phyloP scores from a whole-genome alignment of 2,329 filamentous ascomycete genomes.

The Orbilia blumenaviensis region DNA sequence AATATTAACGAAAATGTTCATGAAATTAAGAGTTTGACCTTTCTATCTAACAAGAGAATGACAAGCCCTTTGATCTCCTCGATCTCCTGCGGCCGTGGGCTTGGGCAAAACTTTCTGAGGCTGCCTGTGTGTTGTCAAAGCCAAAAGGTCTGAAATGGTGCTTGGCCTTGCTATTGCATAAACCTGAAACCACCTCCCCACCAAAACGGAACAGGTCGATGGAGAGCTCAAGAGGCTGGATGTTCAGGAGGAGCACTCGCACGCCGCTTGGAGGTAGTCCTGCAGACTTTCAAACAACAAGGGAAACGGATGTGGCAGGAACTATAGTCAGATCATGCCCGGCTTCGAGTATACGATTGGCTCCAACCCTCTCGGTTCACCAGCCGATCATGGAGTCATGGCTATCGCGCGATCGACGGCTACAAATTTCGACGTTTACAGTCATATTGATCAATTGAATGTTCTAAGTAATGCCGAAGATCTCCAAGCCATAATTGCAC shows the following conservation, averaged over 20 bases:
- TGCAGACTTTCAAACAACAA: conserved; percentile 35
- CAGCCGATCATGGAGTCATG: not conserved
- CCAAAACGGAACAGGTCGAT: conserved; percentile 46
- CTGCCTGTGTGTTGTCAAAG: conserved; percentile 31
- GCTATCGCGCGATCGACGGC: too few species aligned
- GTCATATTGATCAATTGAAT: too few species aligned
- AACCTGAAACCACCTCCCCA: conserved; percentile 43
- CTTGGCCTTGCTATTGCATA: conserved; percentile 31
- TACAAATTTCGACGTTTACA: not conserved
- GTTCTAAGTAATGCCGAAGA: too few species aligned
- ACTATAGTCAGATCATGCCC: not conserved
- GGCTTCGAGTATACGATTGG: not conserved
- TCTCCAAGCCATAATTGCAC: too few species aligned
- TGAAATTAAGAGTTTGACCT: too few species aligned
- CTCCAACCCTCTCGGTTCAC: not conserved
- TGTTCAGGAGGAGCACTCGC: conserved; percentile 3
- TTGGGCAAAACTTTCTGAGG: not conserved
- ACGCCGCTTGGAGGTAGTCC: not conserved
- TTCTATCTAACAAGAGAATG: too few species aligned
- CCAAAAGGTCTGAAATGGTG: conserved; percentile 1
- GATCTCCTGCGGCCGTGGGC: too few species aligned
- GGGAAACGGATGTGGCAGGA: conserved; percentile 23
- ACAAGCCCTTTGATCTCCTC: too few species aligned
- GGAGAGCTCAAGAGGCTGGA: conserved; percentile 34
- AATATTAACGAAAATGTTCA: too few species aligned